A percentile compares a stretch with the other conserved stretches of the same genome.
These are phyloP conservation scores for Coemansia sp. DNA, from an alignment of 192 early-diverging fungal genomes.

Conservation along the genomic window DNA sequence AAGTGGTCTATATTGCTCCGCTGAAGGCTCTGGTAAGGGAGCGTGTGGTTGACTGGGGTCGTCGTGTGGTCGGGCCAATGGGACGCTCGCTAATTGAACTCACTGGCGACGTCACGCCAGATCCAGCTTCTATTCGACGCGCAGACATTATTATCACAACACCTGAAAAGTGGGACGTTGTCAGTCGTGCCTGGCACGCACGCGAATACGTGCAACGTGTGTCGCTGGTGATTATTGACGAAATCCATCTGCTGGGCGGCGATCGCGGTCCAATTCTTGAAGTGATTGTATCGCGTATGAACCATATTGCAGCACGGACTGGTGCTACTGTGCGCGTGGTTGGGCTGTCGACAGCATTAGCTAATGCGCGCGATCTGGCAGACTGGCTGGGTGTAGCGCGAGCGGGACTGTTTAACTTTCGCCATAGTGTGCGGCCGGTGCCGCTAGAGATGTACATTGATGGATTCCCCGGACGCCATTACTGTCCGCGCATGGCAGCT, in stretches of 20 bases:
- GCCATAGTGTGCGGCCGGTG: conserved; percentile 94
- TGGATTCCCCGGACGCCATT: conserved; percentile 94
- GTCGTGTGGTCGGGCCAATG: conserved; percentile 68
- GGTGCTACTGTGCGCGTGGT: conserved; percentile 81
- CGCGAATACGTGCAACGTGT: conserved; percentile 86
- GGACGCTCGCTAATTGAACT: conserved; percentile 85
- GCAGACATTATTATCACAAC: conserved; percentile 99
- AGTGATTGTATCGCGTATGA: conserved; percentile 97
- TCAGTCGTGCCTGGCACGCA: conserved; percentile 89
- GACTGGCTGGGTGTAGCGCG: conserved; percentile 93
- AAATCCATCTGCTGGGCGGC: conserved; percentile 95
- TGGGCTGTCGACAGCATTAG: conserved; percentile 93
- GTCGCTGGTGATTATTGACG: conserved; percentile 93
- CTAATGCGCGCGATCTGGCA: conserved; percentile 92
- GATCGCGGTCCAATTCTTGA: conserved; percentile 97
- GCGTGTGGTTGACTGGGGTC: conserved; percentile 85
- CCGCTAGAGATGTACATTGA: conserved; percentile 97
- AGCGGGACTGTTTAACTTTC: conserved; percentile 93
- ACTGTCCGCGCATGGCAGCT: conserved; percentile 96
- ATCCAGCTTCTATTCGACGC: conserved; percentile 75
- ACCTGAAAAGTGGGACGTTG: conserved; percentile 98
- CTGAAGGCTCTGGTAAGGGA: conserved; percentile 97
- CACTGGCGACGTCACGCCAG: conserved; percentile 95
- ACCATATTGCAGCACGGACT: conserved; percentile 86
- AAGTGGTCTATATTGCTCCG: conserved; percentile 97